Percentiles rank a stretch among this genome's conserved stretches.
Conservation (phyloP, 495 filamentous ascomycete species). For the Hypoxylon crocopeplum region DNA sequence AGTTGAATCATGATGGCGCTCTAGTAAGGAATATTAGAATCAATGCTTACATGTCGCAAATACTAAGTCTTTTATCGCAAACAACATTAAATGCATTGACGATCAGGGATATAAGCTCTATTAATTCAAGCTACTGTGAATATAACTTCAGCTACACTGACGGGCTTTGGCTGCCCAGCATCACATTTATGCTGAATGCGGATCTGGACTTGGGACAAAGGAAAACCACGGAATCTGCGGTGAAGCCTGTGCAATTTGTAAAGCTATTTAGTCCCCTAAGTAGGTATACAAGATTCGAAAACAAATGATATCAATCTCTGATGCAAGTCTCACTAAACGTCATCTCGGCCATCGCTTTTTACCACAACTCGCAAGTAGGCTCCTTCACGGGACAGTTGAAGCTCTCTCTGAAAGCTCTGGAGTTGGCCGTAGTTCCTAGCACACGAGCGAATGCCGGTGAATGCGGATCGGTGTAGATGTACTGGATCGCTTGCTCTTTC, state of each 20-base stretch:
- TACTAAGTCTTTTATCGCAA: too few relatives aligned
- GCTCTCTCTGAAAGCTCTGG: conserved; percentile 68
- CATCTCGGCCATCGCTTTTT: not conserved
- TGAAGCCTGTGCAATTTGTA: not conserved
- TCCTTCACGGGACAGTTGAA: conserved; percentile 70
- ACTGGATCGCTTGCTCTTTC: conserved; percentile 60
- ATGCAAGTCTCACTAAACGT: not conserved
- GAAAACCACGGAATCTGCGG: too few relatives aligned
- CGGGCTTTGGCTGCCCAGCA: too few relatives aligned
- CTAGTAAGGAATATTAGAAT: too few relatives aligned
- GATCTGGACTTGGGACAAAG: too few relatives aligned
- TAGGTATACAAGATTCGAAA: conserved; percentile 14
- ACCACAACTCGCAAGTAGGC: conserved; percentile 77
- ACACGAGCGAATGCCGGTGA: conserved; percentile 67
- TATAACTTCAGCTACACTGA: too few relatives aligned
- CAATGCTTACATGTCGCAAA: too few relatives aligned
- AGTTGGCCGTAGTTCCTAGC: conserved; percentile 70
- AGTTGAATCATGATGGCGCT: too few relatives aligned
- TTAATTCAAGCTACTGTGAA: too few relatives aligned
- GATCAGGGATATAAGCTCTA: too few relatives aligned
- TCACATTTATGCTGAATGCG: too few relatives aligned
- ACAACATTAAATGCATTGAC: too few relatives aligned
- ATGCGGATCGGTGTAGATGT: conserved; percentile 69
- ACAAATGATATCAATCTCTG: conserved; percentile 24
- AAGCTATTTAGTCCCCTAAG: conserved; percentile 5